phyloP scores from a whole-genome alignment of 345 rosid species.

The Populus euphratica region DNA sequence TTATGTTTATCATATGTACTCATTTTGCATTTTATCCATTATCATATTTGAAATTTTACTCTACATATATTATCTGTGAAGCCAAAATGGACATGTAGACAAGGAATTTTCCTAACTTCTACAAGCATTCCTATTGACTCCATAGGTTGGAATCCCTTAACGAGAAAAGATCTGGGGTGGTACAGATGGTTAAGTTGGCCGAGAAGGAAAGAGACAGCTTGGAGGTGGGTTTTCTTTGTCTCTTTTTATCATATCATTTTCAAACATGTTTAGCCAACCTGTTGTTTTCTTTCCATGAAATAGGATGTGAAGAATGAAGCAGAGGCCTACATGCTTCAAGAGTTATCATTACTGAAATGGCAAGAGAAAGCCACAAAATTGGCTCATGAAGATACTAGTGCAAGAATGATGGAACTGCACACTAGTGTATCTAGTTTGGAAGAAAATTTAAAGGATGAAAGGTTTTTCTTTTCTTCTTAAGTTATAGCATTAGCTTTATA shows the following conservation, averaged over 20 bases:
- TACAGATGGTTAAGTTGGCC: constrained; percentile 94
- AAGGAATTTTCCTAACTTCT: neutral
- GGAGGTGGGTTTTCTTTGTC: constrained; percentile 61
- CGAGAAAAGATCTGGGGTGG: constrained; percentile 91
- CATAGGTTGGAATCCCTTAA: constrained; percentile 78
- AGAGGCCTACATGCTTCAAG: constrained; percentile 91
- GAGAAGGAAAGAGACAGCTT: constrained; percentile 93
- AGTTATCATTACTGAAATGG: constrained; percentile 79
- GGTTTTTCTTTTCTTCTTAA: constrained; percentile 30
- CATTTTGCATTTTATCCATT: constrained; percentile 1
- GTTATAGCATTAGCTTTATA: neutral
- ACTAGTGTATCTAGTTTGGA: constrained; percentile 56
- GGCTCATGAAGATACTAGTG: constrained; percentile 64
- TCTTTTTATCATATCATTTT: neutral
- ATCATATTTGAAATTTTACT: neutral
- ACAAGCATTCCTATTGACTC: neutral
- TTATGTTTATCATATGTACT: neutral
- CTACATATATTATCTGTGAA: neutral
- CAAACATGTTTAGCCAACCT: constrained; percentile 6
- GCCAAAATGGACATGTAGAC: neutral
- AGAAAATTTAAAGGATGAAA: constrained; percentile 61
- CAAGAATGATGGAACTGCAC: constrained; percentile 55
- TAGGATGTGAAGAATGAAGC: constrained; percentile 94
- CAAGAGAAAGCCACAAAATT: constrained; percentile 84
- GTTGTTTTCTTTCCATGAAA: constrained; percentile 25